A percentile compares a stretch with the other conserved stretches of the same genome.
phyloP scores from a whole-genome alignment of 176 grass and related monocot genomes.

The Avena insularis region DNA sequence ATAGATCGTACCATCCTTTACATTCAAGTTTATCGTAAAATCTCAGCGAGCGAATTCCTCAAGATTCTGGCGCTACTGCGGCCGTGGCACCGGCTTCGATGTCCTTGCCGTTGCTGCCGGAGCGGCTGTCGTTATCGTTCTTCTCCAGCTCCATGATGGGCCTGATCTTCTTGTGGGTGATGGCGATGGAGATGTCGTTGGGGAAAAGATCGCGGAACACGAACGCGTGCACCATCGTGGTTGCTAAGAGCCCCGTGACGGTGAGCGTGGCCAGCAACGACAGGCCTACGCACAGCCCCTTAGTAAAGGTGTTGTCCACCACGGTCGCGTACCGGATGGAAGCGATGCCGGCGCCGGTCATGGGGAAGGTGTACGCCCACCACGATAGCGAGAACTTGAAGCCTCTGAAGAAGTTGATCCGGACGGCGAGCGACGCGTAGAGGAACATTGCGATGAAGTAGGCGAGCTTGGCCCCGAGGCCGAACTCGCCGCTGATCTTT shows the following conservation, averaged over 20 bases:
- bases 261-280: conserved; percentile 59
- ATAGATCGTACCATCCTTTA: neutral
- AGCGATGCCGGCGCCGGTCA: conserved; percentile 80
- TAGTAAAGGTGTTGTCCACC: conserved; percentile 66
- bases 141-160: conserved; percentile 54
- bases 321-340: conserved; percentile 73
- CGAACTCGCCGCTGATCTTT: conserved; percentile 71
- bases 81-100: conserved; percentile 9
- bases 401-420: conserved; percentile 86
- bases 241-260: conserved; percentile 54
- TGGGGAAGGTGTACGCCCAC: conserved; percentile 97
- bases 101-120: conserved; percentile 16
- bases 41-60: neutral
- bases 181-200: conserved; percentile 92
- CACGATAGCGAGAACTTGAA: conserved; percentile 89
- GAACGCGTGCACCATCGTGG: conserved; percentile 65
- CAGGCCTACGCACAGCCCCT: conserved; percentile 56
- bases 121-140: conserved; percentile 14
- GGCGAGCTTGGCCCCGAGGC: conserved; percentile 40
- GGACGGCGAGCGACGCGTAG: conserved; percentile 81
- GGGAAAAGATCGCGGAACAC: conserved; percentile 77
- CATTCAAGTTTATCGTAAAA: neutral
- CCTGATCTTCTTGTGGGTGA: conserved; percentile 50
- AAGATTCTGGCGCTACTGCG: neutral
- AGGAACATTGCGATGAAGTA: conserved; percentile 93